Base-by-base conservation (phyloP, 768 basidiomycete genomes). In the Leucocoprinus birnbaumii region DNA sequence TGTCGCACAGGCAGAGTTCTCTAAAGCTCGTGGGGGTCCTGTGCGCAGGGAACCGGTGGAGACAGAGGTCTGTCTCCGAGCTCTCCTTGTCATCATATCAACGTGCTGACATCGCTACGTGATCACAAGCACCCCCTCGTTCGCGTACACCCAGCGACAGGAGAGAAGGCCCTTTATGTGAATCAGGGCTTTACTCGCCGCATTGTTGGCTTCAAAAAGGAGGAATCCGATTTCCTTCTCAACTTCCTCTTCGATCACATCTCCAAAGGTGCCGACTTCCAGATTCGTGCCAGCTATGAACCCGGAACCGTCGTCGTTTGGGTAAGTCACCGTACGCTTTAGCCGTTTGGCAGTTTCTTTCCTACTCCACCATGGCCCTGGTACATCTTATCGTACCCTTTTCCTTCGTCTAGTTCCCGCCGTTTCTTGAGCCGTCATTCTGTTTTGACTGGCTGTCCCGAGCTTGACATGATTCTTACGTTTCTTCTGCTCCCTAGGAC, bases 151-250 rank as follows among this genome's bases (percentile, higher is more conserved):
- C 84, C 83, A 14, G 79, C 77, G 1, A 85, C 84, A 0, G 82
- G 82, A n/a, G 78, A 83, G 63, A 83, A 85, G 66, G 79, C 79
- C 1, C 69, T 85, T 18, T 83, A 80, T 61, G 70, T 85, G 67
- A 83, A 84, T 66, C 74, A 72, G 52, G 79, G 75, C 31, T 83
- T 83, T 71, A 81, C 81, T 3, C 66, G 67, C 27, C 72, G 70
- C 59, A 83, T 84, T 63, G 79, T 82, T 43, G 82, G 82, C 4
- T 81, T 72, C 71, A 5, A 11, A 31, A 79, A 69, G 10, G 80
- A 83, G 59, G 82, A 83, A 62, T 81, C 79, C 22, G 80, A 83
- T 42, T 76, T 84, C 31, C 31, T 31, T 31, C 69, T 82, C 58
- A 77, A 76, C 44, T 82, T 83, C 73, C 70, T 82, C 45, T 81